Conservation (phyloP, 345 rosid genomes). For the Linum usitatissimum region DNA sequence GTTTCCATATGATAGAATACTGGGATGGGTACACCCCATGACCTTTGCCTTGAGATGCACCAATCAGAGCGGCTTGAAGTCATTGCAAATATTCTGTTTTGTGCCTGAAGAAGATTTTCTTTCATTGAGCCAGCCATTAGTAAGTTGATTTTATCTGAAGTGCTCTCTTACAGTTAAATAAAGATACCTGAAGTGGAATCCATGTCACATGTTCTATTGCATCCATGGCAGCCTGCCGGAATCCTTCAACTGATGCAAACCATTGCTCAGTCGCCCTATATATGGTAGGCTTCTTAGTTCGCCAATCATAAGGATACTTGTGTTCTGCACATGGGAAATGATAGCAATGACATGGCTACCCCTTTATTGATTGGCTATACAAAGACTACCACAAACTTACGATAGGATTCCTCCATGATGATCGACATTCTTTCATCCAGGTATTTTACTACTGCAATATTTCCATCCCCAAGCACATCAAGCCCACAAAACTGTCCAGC, state of each 20-base stretch:
- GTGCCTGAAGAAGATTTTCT: slow-evolving; percentile 38
- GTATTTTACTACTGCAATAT: slow-evolving; percentile 62
- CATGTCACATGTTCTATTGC: slow-evolving; percentile 77
- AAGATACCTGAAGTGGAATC: slow-evolving; percentile 81
- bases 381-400: slow-evolving; percentile 28
- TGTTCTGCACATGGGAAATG: slow-evolving; percentile 41
- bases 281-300: slow-evolving; percentile 88
- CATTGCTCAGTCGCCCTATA: slow-evolving; percentile 98
- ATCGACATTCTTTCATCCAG: slow-evolving; percentile 59
- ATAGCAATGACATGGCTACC: slow-evolving; percentile 6
- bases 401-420: slow-evolving; percentile 81
- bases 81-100: slow-evolving; percentile 86
- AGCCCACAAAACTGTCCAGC: slow-evolving; percentile 80
- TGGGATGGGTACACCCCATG: slow-evolving; percentile 97
- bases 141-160: background rate
- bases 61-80: slow-evolving; percentile 88
- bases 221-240: slow-evolving; percentile 65
- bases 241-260: slow-evolving; percentile 98
- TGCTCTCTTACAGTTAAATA: slow-evolving; percentile 6
- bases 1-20: slow-evolving; percentile 71
- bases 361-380: background rate
- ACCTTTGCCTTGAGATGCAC: slow-evolving; percentile 96
- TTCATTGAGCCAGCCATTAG: slow-evolving; percentile 9
- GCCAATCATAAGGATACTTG: slow-evolving; percentile 97
- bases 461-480: slow-evolving; percentile 89